Evolutionary conservation across 371 early-diverging fungal species (phyloP).

Genomic region (Apophysomyces sp.): DNA sequence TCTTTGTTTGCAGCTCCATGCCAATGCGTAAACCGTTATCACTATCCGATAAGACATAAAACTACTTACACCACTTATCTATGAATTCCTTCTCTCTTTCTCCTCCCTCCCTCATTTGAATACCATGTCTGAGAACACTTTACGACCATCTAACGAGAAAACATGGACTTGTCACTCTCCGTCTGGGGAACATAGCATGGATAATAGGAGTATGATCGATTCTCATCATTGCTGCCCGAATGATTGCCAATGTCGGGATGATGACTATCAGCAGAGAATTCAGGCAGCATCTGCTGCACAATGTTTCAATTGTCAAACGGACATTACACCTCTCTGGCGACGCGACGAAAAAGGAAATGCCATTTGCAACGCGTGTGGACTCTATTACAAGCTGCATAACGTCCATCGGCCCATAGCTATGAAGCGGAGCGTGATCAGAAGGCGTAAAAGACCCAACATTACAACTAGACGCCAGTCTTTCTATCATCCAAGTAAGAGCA

Average conservation of each 20-base stretch:
- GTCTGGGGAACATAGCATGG: background rate
- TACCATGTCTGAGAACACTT: background rate
- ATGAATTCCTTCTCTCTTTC: slow-evolving; percentile 7
- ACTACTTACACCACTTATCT: slow-evolving; percentile 1
- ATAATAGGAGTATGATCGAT: no score
- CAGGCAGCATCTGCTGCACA: slow-evolving; percentile 21
- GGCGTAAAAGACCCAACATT: slow-evolving; percentile 61
- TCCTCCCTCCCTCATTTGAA: background rate
- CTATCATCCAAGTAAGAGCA: background rate
- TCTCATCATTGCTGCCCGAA: slow-evolving; percentile 12
- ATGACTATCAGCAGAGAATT: slow-evolving; percentile 4
- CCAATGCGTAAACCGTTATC: background rate
- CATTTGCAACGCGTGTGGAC: slow-evolving; percentile 87
- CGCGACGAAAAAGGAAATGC: slow-evolving; percentile 74
- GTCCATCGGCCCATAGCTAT: slow-evolving; percentile 73
- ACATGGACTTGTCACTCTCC: background rate
- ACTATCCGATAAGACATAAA: background rate
- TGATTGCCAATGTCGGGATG: slow-evolving; percentile 13
- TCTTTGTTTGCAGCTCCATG: slow-evolving; percentile 1
- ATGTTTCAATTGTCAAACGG: slow-evolving; percentile 82
- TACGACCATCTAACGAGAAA: background rate
- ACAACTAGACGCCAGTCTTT: background rate
- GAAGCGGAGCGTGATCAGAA: slow-evolving; percentile 80
- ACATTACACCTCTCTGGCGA: slow-evolving; percentile 89
- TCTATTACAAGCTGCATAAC: slow-evolving; percentile 82